Evolutionary conservation across 1,284 basidiomycete genomes (phyloP).

Genomic region (Fomitopsis schrenkii): DNA sequence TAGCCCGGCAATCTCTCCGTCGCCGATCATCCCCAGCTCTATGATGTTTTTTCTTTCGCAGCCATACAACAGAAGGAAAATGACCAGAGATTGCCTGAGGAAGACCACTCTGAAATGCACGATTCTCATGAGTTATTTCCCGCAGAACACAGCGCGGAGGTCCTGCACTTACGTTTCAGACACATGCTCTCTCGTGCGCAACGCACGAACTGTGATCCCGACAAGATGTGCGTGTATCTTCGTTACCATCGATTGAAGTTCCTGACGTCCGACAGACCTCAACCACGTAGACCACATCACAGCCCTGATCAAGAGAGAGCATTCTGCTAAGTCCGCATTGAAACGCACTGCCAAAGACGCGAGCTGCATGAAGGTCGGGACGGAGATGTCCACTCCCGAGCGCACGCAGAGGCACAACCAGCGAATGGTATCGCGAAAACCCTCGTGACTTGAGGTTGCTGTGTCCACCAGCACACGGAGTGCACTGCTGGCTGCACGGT

Average conservation of each 20-base stretch:
- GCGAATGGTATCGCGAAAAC: constrained; percentile 46
- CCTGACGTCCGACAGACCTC: constrained; percentile 51
- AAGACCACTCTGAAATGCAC: constrained; percentile 32
- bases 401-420: constrained; percentile 66
- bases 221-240: constrained; percentile 42
- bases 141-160: background rate
- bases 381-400: constrained; percentile 67
- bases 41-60: constrained; percentile 49
- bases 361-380: constrained; percentile 44
- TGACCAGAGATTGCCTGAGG: constrained; percentile 52
- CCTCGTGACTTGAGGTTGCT: constrained; percentile 40
- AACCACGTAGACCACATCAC: constrained; percentile 50
- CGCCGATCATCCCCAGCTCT: constrained; percentile 38
- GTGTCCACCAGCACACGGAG: constrained; percentile 48
- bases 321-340: constrained; percentile 39
- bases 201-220: constrained; percentile 31
- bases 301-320: constrained; percentile 43
- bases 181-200: constrained; percentile 22
- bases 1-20: constrained; percentile 44
- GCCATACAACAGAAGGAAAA: constrained; percentile 60
- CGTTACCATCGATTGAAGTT: constrained; percentile 47
- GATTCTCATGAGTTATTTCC: background rate
- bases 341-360: constrained; percentile 37
- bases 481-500: constrained; percentile 41
- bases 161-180: constrained; percentile 14